Evolutionary conservation across 2,329 filamentous ascomycete species (phyloP), one percentile per base, ranked within the genome.

Genomic region (Harringtonia aguacate): DNA sequence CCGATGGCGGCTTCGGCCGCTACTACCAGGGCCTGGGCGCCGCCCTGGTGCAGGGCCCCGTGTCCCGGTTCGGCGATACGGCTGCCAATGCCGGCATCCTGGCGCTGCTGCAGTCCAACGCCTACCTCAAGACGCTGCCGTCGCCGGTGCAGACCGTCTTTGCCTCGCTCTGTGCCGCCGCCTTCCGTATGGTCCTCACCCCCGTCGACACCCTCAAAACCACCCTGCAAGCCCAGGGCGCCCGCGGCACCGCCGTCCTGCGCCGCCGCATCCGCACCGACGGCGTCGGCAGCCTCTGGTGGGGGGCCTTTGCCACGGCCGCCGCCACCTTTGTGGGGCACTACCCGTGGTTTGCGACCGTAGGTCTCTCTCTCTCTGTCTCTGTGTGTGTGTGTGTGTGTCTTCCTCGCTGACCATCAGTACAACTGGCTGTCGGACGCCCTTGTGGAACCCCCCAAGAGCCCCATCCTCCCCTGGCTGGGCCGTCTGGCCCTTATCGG

Each of bases 121-220:
- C 65, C 0, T 69, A 69, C 35, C 46, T 71, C 22, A 67, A 61
- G 22, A 48, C 57, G 39, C 51, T 71, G 17, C 68, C 68, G 0
- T 62, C 65, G 1, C 60, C 61, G 0, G 56, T 68, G 46, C 62
- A 70, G 53, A 71, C 67, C 0, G 52, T 70, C 0, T 71, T 71
- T 49, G 67, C 65, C 0, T 71, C 68, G 10, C 51, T 70, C 6
- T 68, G 66, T 29, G 68, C 68, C 5, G 68, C 68, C 4, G 58
- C 53, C 1, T 71, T 71, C 49, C 62, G 68, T 28, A 69, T 70
- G 59, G 59, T 69, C 6, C 56, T 71, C 5, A 70, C 68, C 0
- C 68, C 68, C 4, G 63, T 71, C 30, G 68, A 71, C 45, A 71
- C 68, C 0, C 56, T 71, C n/a, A 71, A 71, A 50, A 71, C 68